Evolutionary conservation across 495 filamentous ascomycete species (phyloP), one percentile per base, ranked within the genome.

Genomic region (Xylaria flabelliformis): DNA sequence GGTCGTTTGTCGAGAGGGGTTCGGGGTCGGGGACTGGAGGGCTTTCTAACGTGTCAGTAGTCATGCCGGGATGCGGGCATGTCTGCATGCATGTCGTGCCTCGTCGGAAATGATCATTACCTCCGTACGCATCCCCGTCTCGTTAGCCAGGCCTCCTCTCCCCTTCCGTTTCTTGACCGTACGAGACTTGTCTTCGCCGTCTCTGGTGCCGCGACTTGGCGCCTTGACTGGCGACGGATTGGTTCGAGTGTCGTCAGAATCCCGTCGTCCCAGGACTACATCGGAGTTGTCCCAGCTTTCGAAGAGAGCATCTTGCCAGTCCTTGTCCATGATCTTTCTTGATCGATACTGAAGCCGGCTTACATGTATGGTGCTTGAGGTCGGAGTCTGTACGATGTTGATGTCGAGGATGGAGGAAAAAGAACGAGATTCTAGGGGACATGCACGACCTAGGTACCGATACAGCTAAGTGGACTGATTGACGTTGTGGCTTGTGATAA

Each of bases 401-500:
- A 29, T 55, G 26, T 55, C 24, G 24, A 56, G 51, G 32, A 32
- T 42, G 44, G 36, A 5, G 26, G 26, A 29, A 29, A 29, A 44
- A 64, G 29, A 19, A 1, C 39, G 39, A 24, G 17, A 15, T 42
- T n/a, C 3, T 6, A 15, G n/a, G 61, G 61, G 13, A 26, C 0
- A 44, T 64, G 61, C 39, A 29, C 12, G 61, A 13, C 21, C 36
- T 29, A 10, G 50, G 50, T 32, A 26, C 34, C 15, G 51, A 36
- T 29, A 56, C 50, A 26, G 36, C 39, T 26, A 48, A 61, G 26
- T 62, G 41, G 41, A 50, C 34, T 24, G 17, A 67, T 6, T 34
- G 46, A 53, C 32, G 17, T 44, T 53, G 69, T 71, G 59, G 69
- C 69, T 64, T 71, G 59, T 24, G 29, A 42, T 42, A 21, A 36